These are phyloP conservation scores for Saccharum spontaneum DNA, from an alignment of 176 grass and related monocot genomes.

Conservation along the genomic window DNA sequence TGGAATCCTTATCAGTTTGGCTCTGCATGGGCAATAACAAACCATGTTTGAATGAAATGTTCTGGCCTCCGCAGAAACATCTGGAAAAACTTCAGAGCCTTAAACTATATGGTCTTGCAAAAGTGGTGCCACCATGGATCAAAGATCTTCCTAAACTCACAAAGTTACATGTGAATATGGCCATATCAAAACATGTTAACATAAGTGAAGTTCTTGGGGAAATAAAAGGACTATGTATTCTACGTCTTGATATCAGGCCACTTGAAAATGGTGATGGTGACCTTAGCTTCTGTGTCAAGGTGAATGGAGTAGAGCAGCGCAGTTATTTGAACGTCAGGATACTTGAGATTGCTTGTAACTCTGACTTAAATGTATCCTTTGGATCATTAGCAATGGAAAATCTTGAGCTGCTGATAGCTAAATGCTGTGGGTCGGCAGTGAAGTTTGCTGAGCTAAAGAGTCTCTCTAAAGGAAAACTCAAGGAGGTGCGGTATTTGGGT, in stretches of 20 bases:
- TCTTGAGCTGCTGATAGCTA: neutral
- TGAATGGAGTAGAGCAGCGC: neutral
- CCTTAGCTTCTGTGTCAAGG: neutral
- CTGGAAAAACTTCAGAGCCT: neutral
- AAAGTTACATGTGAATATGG: neutral
- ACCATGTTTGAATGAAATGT: neutral
- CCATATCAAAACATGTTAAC: neutral
- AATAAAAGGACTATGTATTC: neutral
- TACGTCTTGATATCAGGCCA: neutral
- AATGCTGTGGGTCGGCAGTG: neutral
- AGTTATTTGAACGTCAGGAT: neutral
- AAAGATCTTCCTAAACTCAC: neutral
- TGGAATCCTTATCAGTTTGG: too few relatives aligned
- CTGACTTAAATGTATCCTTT: neutral
- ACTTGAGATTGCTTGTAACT: neutral
- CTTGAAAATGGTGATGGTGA: neutral
- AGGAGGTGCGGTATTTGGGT: neutral
- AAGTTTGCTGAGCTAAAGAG: neutral
- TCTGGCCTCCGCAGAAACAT: neutral
- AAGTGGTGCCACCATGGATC: neutral
- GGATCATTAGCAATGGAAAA: neutral
- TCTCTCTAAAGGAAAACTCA: neutral
- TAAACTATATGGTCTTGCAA: neutral
- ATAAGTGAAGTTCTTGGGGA: neutral
- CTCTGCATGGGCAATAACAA: neutral